Evolutionary conservation across 2,329 filamentous ascomycete species (phyloP).

Genomic region (Coccinonectria pachysandricola): DNA sequence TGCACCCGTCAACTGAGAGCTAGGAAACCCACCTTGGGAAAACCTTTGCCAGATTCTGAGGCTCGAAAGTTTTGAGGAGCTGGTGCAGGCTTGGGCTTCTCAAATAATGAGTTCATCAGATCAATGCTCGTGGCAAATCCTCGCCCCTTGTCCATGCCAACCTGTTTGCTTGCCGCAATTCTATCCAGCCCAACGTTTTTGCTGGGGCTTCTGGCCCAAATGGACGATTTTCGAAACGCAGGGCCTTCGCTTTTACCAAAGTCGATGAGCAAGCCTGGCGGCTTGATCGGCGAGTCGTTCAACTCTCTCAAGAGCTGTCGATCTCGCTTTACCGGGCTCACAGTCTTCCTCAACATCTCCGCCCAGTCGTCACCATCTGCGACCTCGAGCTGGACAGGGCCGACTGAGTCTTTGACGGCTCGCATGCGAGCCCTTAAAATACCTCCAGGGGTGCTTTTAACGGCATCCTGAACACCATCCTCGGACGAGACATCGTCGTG

Average conservation of each 20-base stretch:
- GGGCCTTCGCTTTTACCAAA: slow-evolving; percentile 34
- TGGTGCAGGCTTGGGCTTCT: slow-evolving; percentile 54
- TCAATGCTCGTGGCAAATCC: slow-evolving; percentile 85
- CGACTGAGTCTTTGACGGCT: slow-evolving; percentile 49
- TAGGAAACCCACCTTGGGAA: slow-evolving; percentile 75
- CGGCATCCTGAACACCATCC: slow-evolving; percentile 36
- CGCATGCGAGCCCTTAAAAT: slow-evolving; percentile 55
- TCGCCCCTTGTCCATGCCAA: slow-evolving; percentile 38
- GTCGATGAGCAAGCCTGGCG: slow-evolving; percentile 15
- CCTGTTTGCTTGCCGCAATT: slow-evolving; percentile 21
- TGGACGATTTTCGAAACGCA: slow-evolving; percentile 32
- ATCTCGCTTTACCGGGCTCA: slow-evolving; percentile 88
- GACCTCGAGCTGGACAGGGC: slow-evolving; percentile 49
- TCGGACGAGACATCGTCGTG: slow-evolving; percentile 48
- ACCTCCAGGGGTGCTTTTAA: slow-evolving; percentile 43
- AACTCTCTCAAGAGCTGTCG: slow-evolving; percentile 57
- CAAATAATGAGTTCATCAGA: slow-evolving; percentile 90
- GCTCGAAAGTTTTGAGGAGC: slow-evolving; percentile 44
- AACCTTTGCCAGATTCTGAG: slow-evolving; percentile 49
- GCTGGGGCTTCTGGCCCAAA: slow-evolving; percentile 24
- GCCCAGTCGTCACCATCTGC: slow-evolving; percentile 78
- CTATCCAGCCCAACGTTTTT: slow-evolving; percentile 20
- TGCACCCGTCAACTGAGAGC: slow-evolving; percentile 24
- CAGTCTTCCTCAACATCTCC: slow-evolving; percentile 84
- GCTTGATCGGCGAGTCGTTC: slow-evolving; percentile 41